Base-by-base conservation (phyloP, 352 stramenopile genomes). In the Aphanomyces astaci region DNA sequence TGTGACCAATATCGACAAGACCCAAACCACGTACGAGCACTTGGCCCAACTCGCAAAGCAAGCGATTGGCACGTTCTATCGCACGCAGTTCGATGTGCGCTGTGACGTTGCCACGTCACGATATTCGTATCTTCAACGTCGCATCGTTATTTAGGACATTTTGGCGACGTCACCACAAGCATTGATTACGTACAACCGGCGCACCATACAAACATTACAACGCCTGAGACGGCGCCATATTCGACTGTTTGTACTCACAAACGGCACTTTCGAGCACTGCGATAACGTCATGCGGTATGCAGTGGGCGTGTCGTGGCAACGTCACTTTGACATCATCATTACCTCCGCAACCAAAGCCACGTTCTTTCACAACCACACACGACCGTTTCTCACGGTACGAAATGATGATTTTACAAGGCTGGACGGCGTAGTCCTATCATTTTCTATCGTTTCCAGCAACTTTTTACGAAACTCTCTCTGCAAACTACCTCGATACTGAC, bases 171-270 rank as follows among this genome's bases (percentile, higher is more conserved):
- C 28, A 49, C 43, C 22, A n/a, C n/a, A n/a, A n/a, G n/a, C n/a
- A n/a, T n/a, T n/a, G n/a, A n/a, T n/a, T n/a, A n/a, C n/a, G n/a
- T n/a, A n/a, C n/a, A n/a, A n/a, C n/a, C n/a, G n/a, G n/a, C n/a
- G n/a, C n/a, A n/a, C n/a, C n/a, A n/a, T n/a, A n/a, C n/a, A n/a
- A n/a, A n/a, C n/a, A n/a, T n/a, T n/a, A n/a, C n/a, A n/a, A n/a
- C n/a, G n/a, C n/a, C n/a, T n/a, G n/a, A n/a, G n/a, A n/a, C n/a
- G n/a, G n/a, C n/a, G n/a, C n/a, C n/a, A n/a, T n/a, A n/a, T n/a
- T n/a, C n/a, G 19, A 4, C 56, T 64, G 22, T 64, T 64, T 52
- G 1, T 64, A 5, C 1, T 64, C 1, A 64, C 56, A 7, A 64
- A 64, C n/a, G 36, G 36, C 5, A 51, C 56, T 4, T 49, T 13